Evolutionary conservation across 2,329 filamentous ascomycete species (phyloP), one percentile per base, ranked within the genome.

Genomic region (Colletotrichum tropicale): DNA sequence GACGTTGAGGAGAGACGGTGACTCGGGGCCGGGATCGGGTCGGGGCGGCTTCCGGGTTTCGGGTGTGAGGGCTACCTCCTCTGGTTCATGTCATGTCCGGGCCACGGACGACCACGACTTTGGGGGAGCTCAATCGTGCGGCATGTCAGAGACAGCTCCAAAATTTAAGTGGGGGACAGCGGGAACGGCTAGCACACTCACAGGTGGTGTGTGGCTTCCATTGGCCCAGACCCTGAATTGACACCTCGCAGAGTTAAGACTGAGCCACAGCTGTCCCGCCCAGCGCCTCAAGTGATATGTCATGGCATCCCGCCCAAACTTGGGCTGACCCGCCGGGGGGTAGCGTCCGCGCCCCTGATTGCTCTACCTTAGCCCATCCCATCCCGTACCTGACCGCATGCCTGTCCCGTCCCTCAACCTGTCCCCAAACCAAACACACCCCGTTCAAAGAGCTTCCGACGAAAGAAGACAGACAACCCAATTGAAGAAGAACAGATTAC

Each of bases 331-430:
- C 71, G 32, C 71, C 52, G 36, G 55, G 56, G 69, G 62, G 52
- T 21, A 56, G 55, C 30, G 62, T 32, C 12, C 8, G 61, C 26
- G 62, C 73, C 69, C 64, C 73, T 75, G 58, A 75, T 65, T 75
- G 56, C 64, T 26, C 60, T 62, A 32, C 62, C 26, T 65, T 62
- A 26, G 67, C 43, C 21, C 55, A 61, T 60, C 66, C 26, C 38
- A 32, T 28, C 65, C 62, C 52, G 48, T 72, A 75, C 62, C 69
- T 75, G 70, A 73, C 70, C 58, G 64, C 64, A 69, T 75, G 73
- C 70, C 58, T 75, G 70, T 65, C 43, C 28, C 26, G 34, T 62
- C 36, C 64, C 56, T 60, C 32, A 75, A 64, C 70, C 64, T 73
- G 43, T 73, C 73, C 72, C 73, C 55, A 72, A 72, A 38, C 55